These are phyloP conservation scores for Saccharomycopsis fodiens DNA, from an alignment of 805 yeast species.

Conservation along the genomic window DNA sequence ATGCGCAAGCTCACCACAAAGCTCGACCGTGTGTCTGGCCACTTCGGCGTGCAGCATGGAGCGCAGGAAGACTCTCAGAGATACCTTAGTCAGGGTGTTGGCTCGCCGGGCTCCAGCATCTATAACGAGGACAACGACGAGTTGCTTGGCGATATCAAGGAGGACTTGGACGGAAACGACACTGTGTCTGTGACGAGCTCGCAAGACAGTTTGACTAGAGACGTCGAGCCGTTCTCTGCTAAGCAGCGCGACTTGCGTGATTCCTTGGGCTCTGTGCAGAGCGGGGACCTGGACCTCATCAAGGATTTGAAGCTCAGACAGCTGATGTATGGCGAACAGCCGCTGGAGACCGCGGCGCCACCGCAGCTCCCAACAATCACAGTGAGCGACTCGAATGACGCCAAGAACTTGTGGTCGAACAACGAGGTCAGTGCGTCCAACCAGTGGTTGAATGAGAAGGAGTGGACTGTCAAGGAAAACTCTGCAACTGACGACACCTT, in stretches of 20 bases:
- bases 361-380: constrained; percentile 14
- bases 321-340: not conserved
- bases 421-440: not conserved
- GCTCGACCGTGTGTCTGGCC: constrained; percentile 18
- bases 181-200: not conserved
- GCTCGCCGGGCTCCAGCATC: constrained; percentile 17
- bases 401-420: not conserved
- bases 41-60: constrained; percentile 19
- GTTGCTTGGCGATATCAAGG: constrained; percentile 5
- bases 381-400: not conserved
- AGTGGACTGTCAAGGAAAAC: too few relatives aligned
- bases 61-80: not conserved
- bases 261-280: not conserved
- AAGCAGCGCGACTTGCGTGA: not conserved
- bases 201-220: not conserved
- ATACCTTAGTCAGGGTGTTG: constrained; percentile 4
- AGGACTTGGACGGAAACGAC: not conserved
- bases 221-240: not conserved
- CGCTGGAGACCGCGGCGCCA: not conserved
- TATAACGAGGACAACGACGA: constrained; percentile 17
- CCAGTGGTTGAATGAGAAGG: not conserved
- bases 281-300: constrained; percentile 8
- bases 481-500: too few relatives aligned
- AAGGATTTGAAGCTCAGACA: constrained; percentile 3
- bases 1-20: constrained; percentile 20